Evolutionary conservation across 2,329 filamentous ascomycete species (phyloP).

Genomic region (Aureobasidium sp.): DNA sequence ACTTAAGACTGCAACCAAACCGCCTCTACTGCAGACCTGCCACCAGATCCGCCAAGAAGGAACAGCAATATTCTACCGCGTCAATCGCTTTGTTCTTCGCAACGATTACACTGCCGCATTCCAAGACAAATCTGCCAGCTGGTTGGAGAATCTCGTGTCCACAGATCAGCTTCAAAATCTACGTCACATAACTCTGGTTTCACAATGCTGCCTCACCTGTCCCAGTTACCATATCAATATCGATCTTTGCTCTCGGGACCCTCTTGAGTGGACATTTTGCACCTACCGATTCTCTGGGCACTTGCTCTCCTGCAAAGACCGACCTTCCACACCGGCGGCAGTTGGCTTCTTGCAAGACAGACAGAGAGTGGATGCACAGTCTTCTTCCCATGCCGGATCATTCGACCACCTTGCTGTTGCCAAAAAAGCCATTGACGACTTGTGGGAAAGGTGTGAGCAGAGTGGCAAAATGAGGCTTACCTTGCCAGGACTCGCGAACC

Average conservation of each 20-base stretch:
- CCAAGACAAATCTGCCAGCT: background rate
- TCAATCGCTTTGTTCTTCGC: background rate
- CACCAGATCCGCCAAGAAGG: background rate
- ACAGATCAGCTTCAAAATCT: background rate
- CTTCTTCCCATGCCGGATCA: no score
- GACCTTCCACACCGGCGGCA: background rate
- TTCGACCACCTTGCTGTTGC: no score
- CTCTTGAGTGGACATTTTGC: background rate
- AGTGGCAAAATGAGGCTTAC: no score
- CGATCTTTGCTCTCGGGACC: background rate
- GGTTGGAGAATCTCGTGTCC: background rate
- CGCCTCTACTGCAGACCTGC: background rate
- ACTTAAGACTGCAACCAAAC: background rate
- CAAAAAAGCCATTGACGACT: no score
- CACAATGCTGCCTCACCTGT: background rate
- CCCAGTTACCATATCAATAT: background rate
- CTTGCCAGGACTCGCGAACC: no score
- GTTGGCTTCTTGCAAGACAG: background rate
- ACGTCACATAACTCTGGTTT: background rate
- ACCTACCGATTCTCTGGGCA: background rate
- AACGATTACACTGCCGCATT: background rate
- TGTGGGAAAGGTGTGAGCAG: no score
- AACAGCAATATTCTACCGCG: constrained; percentile 5
- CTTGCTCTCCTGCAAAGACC: background rate
- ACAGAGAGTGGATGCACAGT: background rate